Percentiles rank a stretch among this genome's conserved stretches.
These are phyloP conservation scores for Arctium minus DNA, from an alignment of 129 eudicot species.

Conservation along the genomic window DNA sequence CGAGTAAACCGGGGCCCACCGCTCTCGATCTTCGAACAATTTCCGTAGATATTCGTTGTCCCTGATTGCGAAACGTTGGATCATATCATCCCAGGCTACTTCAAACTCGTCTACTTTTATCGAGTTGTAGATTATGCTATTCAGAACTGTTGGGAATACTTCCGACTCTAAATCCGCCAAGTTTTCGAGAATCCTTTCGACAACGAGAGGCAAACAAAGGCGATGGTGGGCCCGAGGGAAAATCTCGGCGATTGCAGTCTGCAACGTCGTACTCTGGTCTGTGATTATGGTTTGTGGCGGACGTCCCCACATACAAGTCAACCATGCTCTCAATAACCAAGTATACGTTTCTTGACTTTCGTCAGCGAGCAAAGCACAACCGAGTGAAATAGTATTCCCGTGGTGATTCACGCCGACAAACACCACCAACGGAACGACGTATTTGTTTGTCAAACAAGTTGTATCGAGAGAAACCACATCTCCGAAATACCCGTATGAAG, in stretches of 20 bases:
- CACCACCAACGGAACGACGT: constrained; percentile 56
- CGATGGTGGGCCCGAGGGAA: constrained; percentile 81
- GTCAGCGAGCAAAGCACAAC: constrained; percentile 69
- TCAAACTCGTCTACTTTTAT: constrained; percentile 76
- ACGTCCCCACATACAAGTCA: constrained; percentile 79
- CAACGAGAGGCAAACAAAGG: constrained; percentile 48
- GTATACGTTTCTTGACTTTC: constrained; percentile 59
- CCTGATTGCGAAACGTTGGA: constrained; percentile 45
- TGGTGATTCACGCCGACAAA: constrained; percentile 86
- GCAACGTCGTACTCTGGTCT: constrained; percentile 47
- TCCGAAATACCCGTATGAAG: constrained; percentile 64
- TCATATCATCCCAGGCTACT: constrained; percentile 74
- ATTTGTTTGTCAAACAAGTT: constrained; percentile 49
- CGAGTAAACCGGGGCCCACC: constrained; percentile 77
- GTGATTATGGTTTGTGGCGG: constrained; percentile 82
- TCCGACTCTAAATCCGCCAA: constrained; percentile 52
- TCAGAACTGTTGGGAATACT: constrained; percentile 42
- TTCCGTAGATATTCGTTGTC: constrained; percentile 40
- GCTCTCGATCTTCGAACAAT: constrained; percentile 73
- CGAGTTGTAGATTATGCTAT: constrained; percentile 44
- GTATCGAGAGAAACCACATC: constrained; percentile 79
- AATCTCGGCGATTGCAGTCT: constrained; percentile 57
- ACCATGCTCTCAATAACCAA: constrained; percentile 83
- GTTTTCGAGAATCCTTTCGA: constrained; percentile 48
- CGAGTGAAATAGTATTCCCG: constrained; percentile 58